Base-by-base conservation (phyloP, 106 monocot genomes). In the Triglochin maritima region DNA sequence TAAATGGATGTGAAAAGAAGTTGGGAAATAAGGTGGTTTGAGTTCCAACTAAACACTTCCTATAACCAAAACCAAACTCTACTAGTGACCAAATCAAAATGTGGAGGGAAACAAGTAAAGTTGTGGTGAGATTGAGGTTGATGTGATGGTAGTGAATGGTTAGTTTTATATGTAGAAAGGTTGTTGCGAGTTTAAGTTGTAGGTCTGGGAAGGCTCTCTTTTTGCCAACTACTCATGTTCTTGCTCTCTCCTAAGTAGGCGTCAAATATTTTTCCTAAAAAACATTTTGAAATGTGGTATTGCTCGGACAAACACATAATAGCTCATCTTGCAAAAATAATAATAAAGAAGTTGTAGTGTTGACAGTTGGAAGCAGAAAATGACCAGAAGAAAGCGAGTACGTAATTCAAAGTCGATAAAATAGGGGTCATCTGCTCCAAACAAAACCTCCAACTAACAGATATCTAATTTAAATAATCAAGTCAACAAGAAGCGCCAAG, bases 401-500 rank as follows among this genome's bases (percentile, higher is more conserved):
- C 12, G 16, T 5, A 59, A 59, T 14, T 59, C 6, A 17, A 59
- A 14, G 66, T 49, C 42, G 51, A 41, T 11, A 66, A 66, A 51
- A 52, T 49, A 51, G 50, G 50, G 50, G 42, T 50, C 29, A 10
- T 29, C 17, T 29, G 51, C 0, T 3, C 2, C 14, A 43, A 43
- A 66, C 7, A 52, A 42, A 0, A 6, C 7, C 66, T 13, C 49
- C 51, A 66, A 66, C 66, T 66, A 66, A 66, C 50, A 8, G 12
- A 17, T 11, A 52, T 66, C 66, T 66, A 66, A 66, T 66, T 52
- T 14, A 14, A 29, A 64, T 50, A 2, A 7, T 17, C 17, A 17
- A 17, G 49, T 4, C 50, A 50, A 49, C 51, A 66, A 66, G 66
- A 66, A 66, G 51, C 50, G 44, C 66, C 49, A 66, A 66, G 66